phyloP scores from a whole-genome alignment of 2,329 filamentous ascomycete genomes.

The Aspergillus tubingensis region DNA sequence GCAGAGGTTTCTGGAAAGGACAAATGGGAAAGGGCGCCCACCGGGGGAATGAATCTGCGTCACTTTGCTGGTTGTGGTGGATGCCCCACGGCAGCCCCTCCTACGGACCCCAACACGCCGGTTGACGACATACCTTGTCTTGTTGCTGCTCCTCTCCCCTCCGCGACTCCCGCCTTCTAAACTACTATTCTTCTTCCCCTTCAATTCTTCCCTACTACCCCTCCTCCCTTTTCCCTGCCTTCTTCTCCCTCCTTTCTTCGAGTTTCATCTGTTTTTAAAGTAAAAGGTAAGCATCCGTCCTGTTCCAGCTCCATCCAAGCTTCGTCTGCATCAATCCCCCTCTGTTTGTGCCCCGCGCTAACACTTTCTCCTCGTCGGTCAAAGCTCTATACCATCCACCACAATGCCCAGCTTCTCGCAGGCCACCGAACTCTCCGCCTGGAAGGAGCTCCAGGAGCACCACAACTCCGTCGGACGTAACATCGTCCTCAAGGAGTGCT shows the following conservation, averaged over 20 bases:
- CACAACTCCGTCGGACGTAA: conserved; percentile 82
- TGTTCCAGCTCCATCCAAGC: not conserved
- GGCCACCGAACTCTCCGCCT: conserved; percentile 81
- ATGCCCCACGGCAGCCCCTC: conserved; percentile 18
- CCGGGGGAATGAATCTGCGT: not conserved
- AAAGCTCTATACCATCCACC: conserved; percentile 18
- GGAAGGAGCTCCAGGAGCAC: conserved; percentile 88
- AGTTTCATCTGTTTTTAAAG: not conserved
- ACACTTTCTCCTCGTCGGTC: not conserved
- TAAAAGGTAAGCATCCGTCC: not conserved
- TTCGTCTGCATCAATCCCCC: not conserved
- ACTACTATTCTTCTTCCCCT: conserved; percentile 13
- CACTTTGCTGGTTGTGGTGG: not conserved
- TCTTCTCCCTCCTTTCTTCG: not conserved
- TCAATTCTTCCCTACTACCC: conserved; percentile 6
- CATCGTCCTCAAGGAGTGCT: conserved; percentile 91
- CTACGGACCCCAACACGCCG: conserved; percentile 26
- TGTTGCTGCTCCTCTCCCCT: conserved; percentile 5
- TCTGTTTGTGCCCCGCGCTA: not conserved
- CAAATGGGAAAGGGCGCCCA: not conserved
- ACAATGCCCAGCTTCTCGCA: conserved; percentile 58
- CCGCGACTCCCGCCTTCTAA: conserved; percentile 10
- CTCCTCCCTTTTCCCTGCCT: not conserved
- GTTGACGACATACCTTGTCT: conserved; percentile 24
- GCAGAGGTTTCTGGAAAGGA: not conserved